Evolutionary conservation across 352 stramenopile genomes (phyloP), one percentile per base, ranked within the genome.

Genomic region (Pythium guiyangense): DNA sequence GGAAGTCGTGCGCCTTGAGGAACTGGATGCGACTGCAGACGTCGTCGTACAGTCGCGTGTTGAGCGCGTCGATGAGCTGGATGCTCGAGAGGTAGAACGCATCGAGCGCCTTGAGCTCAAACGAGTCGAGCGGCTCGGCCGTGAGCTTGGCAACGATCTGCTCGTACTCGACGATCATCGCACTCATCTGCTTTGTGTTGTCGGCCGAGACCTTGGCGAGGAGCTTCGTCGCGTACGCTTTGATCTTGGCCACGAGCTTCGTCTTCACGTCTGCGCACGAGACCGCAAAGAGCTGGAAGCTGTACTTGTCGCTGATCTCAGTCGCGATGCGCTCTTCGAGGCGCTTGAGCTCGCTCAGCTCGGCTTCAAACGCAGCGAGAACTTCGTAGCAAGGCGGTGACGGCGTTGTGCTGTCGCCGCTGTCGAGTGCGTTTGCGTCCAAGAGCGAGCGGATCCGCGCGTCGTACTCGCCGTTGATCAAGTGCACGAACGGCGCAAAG

Each of bases 271-370:
- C 88, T 1, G 72, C 65, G 62, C 86, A 96, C 15, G 84, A 90
- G 25, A 97, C 87, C 6, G 83, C 84, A 58, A 98, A 97, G 49
- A 97, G 70, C 45, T 82, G 74, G 62, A 95, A 97, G 62, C 75
- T 88, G 68, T 86, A 96, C 43, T 96, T 86, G 54, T 98, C 90
- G n/a, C 74, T 63, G 42, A 96, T 79, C 0, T 69, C 62, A 2
- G 63, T 56, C 12, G 61, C 54, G 17, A 96, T 69, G 14, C 67
- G 57, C 20, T 63, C 67, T 50, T 91, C 77, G 22, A 88, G 52
- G 2, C 53, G 35, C 39, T 81, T 79, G 4, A 96, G 53, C 1
- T 73, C 65, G 15, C 58, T 64, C 0, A 96, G 62, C 22, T 96
- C 88, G 3, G 66, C 53, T 31, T 71, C 59, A 6, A 92, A 73